Percentiles rank a stretch among this genome's conserved stretches.
Conservation (phyloP, 352 stramenopile species). For the Pythium oligandrum region DNA sequence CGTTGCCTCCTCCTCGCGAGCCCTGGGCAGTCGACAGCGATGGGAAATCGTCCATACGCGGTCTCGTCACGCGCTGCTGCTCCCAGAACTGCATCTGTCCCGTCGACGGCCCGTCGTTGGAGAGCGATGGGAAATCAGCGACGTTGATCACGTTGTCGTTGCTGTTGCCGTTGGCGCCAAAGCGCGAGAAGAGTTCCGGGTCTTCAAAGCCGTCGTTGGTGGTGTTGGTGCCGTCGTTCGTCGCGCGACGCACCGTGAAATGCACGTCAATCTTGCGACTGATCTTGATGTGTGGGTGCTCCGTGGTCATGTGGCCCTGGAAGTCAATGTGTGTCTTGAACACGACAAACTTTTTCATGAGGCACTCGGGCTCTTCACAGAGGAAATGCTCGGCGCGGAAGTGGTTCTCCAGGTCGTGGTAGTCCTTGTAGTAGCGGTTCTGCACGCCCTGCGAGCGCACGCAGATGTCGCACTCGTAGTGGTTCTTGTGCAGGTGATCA, state of each 20-base stretch:
- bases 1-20: slow-evolving; percentile 7
- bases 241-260: slow-evolving; percentile 69
- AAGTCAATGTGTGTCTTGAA: slow-evolving; percentile 87
- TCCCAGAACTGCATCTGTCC: slow-evolving; percentile 62
- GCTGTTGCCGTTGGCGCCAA: slow-evolving; percentile 5
- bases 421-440: slow-evolving; percentile 91
- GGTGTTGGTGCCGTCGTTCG: slow-evolving; percentile 24
- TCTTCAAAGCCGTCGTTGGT: slow-evolving; percentile 40
- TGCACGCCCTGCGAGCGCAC: slow-evolving; percentile 68
- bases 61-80: slow-evolving; percentile 41
- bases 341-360: slow-evolving; percentile 87
- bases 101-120: slow-evolving; percentile 14
- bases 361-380: slow-evolving; percentile 79
- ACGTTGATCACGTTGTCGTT: slow-evolving; percentile 71
- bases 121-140: slow-evolving; percentile 80
- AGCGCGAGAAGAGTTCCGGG: slow-evolving; percentile 38
- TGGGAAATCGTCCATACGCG: slow-evolving; percentile 66
- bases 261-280: slow-evolving; percentile 86
- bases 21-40: slow-evolving; percentile 26
- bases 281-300: slow-evolving; percentile 83
- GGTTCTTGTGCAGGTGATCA: slow-evolving; percentile 88
- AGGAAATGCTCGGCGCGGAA: slow-evolving; percentile 87
- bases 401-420: slow-evolving; percentile 87
- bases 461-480: slow-evolving; percentile 91
- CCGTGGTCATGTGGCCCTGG: slow-evolving; percentile 71